Base-by-base conservation (phyloP, 805 yeast species). In the Starmerella khaoyaiensis region DNA sequence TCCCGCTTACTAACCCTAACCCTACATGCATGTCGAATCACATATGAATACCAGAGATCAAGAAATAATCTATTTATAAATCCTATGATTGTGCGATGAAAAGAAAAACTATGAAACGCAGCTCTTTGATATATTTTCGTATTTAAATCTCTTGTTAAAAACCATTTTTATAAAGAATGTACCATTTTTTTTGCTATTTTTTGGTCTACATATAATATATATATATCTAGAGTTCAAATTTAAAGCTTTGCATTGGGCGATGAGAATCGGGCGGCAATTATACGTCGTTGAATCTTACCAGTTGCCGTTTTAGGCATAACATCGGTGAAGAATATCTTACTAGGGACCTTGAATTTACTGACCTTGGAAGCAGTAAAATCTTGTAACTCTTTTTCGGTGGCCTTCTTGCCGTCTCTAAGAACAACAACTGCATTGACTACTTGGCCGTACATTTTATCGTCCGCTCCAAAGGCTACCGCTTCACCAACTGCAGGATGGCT, bases 241-340 rank as follows among this genome's bases (percentile, higher is more conserved):
- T 31, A 42, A 12, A 42, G 41, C 36, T 42, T 42, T 9, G 42
- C 25, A 23, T 39, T 17, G 21, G 33, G 27, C 10, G 34, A 5
- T 21, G 58, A 50, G 38, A 70, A 65, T 40, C 59, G 57, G 39
- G 61, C 62, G 4, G 77, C 78, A 48, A 76, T 71, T 44, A 64
- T 66, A 46, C 80, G 62, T 52, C 86, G 65, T 59, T 78, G 83
- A 39, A 78, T 72, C 62, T 77, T 77, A 19, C 84, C 86, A 1
- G 86, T 77, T 5, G 86, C 78, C 2, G 82, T 75, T 63, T 77
- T 77, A 45, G 84, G 84, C 56, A 77, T 63, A 19, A 63, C 61
- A 12, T 74, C 69, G 7, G 76, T 72, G 50, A 77, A 69, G 53
- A 62, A 73, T 31, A 74, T 61, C 56, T 63, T 66, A 14, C 54